These are phyloP conservation scores for Tardiomyces blankii DNA, from an alignment of 1,139 yeast species.

Conservation along the genomic window DNA sequence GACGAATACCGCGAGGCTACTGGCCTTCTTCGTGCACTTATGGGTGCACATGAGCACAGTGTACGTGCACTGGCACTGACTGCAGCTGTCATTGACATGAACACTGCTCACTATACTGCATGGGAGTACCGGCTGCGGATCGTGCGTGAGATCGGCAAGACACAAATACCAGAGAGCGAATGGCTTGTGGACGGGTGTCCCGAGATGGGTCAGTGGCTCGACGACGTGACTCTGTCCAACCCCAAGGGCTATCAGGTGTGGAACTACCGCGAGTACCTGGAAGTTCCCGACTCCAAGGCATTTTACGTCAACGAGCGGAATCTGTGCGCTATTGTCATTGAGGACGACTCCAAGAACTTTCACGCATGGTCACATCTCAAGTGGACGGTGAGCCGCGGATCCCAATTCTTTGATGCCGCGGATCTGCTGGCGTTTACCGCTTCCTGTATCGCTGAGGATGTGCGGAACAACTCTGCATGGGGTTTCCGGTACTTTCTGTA, in stretches of 20 bases:
- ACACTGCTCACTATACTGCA: conserved; percentile 87
- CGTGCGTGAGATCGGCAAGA: conserved; percentile 29
- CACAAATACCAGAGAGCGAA: conserved; percentile 15
- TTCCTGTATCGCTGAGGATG: conserved; percentile 45
- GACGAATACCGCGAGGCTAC: conserved; percentile 55
- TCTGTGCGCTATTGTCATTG: conserved; percentile 37
- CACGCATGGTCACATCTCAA: conserved; percentile 93
- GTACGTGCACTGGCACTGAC: conserved; percentile 65
- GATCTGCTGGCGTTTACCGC: conserved; percentile 33
- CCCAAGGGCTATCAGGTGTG: conserved; percentile 94
- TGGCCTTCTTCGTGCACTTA: conserved; percentile 52
- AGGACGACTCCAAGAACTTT: conserved; percentile 77
- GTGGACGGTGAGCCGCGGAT: conserved; percentile 50
- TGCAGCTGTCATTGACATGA: conserved; percentile 45
- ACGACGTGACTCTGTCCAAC: conserved; percentile 57
- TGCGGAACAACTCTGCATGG: conserved; percentile 93
- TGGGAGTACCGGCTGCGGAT: conserved; percentile 71
- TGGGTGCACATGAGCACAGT: conserved; percentile 50
- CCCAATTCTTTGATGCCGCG: not conserved
- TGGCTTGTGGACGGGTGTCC: conserved; percentile 14
- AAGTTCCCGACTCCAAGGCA: conserved; percentile 5
- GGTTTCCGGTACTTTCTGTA: conserved; percentile 60
- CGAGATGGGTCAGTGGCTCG: conserved; percentile 50
- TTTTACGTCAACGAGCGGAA: conserved; percentile 5
- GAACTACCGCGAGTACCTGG: conserved; percentile 63